Evolutionary conservation across 164 flowering plant species (phyloP), one percentile per base, ranked within the genome.

Genomic region (Stephania cephalantha): DNA sequence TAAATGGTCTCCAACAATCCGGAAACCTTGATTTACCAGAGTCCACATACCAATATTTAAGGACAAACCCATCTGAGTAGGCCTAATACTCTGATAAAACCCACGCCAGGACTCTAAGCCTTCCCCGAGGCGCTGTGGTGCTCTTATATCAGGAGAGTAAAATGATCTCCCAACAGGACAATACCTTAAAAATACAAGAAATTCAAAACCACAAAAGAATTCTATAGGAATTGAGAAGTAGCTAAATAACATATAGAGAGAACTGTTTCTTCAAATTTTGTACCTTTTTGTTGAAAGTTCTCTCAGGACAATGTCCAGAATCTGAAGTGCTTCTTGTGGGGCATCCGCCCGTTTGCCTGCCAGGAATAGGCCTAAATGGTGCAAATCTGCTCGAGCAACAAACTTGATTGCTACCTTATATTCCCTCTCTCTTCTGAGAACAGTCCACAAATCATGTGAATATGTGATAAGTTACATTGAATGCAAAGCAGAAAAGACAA

Each of bases 41-140:
- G 1, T 58, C 44, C 6, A 81, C 67, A 72, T 83, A 92, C 98
- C 98, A 67, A 91, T 91, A 81, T 92, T 94, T 18, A 94, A 85
- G 35, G 97, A 91, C 73, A 94, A 79, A 9, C 98, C 98, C 98
- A 92, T 94, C 82, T 94, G 98, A 9, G 97, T 91, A 22, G 98
- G 98, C 73, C 98, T 87, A 68, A 94, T 88, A 75, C 98, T 92
- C 86, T 94, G 98, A 83, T 94, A 94, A 76, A 91, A 94, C 25
- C 97, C 97, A 84, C 93, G 88, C 98, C 97, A 94, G 9, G 91
- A 87, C 79, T 94, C 97, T 77, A 95, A 78, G 17, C 98, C 98
- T 13, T 93, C 95, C 68, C 97, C 97, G 74, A 95, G 95, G 66
- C 88, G 81, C 73, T 91, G 91, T 2, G 93, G 95, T 50, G 69